A percentile compares a stretch with the other conserved stretches of the same genome.
phyloP scores from a whole-genome alignment of 257 asterid genomes.

The Misopates orontium region DNA sequence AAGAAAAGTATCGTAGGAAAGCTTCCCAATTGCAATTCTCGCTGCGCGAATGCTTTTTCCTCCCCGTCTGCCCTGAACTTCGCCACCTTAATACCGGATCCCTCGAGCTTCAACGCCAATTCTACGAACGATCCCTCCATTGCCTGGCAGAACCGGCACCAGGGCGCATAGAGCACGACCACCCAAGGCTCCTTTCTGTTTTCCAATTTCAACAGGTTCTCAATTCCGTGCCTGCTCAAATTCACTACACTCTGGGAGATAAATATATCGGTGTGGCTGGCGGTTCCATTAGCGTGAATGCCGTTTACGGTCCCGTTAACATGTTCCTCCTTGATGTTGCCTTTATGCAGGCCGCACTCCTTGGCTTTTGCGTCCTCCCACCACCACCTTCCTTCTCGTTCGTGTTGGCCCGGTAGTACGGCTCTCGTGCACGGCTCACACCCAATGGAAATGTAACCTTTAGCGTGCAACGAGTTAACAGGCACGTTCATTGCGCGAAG shows the following conservation, averaged over 20 bases:
- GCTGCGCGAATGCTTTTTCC: conserved; percentile 68
- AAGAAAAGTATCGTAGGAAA: conserved; percentile 79
- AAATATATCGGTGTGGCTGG: conserved; percentile 49
- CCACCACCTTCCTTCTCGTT: conserved; percentile 97
- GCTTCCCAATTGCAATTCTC: conserved; percentile 67
- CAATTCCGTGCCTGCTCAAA: conserved; percentile 74
- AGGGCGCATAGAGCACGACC: conserved; percentile 82
- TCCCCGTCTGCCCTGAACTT: conserved; percentile 87
- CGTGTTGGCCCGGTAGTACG: conserved; percentile 83
- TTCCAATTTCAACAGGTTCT: conserved; percentile 66
- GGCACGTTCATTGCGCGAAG: conserved; percentile 75
- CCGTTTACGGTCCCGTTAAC: conserved; percentile 45
- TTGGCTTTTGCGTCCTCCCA: conserved; percentile 96
- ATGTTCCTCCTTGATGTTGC: conserved; percentile 65
- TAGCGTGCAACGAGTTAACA: conserved; percentile 65
- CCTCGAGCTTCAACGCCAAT: conserved; percentile 61
- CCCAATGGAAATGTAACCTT: conserved; percentile 79
- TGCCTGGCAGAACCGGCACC: conserved; percentile 91
- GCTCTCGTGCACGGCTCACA: conserved; percentile 94
- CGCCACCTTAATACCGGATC: conserved; percentile 73
- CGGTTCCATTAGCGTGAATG: conserved; percentile 39
- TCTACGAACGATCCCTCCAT: conserved; percentile 77
- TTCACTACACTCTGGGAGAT: conserved; percentile 40
- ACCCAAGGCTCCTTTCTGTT: conserved; percentile 75
- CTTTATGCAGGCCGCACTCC: conserved; percentile 89